Evolutionary conservation across 108 stramenopile genomes (phyloP).

Genomic region (Cyclostephanos invisitatus): DNA sequence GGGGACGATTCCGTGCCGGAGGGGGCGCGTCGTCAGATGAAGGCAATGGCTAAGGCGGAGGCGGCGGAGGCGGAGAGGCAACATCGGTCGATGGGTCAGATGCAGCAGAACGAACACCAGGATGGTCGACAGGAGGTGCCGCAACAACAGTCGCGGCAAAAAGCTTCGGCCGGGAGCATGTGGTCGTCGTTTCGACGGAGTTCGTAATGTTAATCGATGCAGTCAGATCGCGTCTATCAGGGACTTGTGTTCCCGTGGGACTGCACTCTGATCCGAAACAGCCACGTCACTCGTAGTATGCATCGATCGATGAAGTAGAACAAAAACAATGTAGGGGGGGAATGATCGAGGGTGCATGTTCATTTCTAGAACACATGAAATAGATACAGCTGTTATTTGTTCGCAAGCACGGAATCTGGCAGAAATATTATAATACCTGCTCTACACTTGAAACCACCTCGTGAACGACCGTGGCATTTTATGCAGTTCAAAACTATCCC

Average conservation of each 20-base stretch:
- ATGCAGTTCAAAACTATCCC: slow-evolving; percentile 6
- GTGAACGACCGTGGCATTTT: slow-evolving; percentile 14
- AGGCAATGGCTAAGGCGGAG: slow-evolving; percentile 43
- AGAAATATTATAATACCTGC: not conserved
- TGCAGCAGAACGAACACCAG: not conserved
- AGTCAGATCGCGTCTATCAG: not conserved
- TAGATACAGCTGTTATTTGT: not conserved
- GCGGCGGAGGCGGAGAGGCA: slow-evolving; percentile 12
- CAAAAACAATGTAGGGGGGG: no score
- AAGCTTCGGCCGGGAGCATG: slow-evolving; percentile 43
- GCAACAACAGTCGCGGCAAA: slow-evolving; percentile 24
- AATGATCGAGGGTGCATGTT: not conserved
- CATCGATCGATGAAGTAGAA: no score
- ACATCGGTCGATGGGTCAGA: slow-evolving; percentile 14
- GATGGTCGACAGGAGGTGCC: slow-evolving; percentile 12
- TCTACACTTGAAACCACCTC: not conserved
- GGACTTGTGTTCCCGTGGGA: no score
- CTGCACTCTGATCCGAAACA: no score
- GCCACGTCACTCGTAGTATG: no score
- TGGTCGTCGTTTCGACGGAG: slow-evolving; percentile 48
- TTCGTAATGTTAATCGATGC: not conserved
- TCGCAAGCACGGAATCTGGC: not conserved
- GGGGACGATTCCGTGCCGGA: slow-evolving; percentile 47
- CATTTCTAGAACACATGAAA: not conserved
- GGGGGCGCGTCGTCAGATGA: slow-evolving; percentile 44